Conservation (phyloP, 2,329 filamentous ascomycete species). For the Pestalotiopsis sp. region DNA sequence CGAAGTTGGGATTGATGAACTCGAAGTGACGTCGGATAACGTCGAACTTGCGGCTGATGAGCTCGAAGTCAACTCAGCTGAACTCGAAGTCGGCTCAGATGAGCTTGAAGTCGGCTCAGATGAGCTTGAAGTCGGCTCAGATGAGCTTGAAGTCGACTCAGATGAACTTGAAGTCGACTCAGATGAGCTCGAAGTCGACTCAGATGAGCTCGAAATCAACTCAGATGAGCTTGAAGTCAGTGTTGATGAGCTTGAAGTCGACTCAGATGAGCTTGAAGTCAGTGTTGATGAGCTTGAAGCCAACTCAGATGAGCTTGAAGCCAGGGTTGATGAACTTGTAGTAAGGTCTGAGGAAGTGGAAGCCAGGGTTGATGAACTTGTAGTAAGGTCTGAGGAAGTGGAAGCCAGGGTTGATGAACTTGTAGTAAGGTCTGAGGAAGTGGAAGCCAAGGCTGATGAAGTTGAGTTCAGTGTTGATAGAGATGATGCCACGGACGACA, state of each 20-base stretch:
- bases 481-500: background rate
- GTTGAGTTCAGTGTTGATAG: background rate
- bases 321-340: too few species aligned
- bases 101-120: background rate
- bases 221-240: background rate
- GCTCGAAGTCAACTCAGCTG: background rate
- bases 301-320: too few species aligned
- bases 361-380: background rate
- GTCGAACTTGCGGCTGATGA: background rate
- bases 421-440: background rate
- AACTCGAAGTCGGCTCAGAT: background rate
- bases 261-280: background rate
- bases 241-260: background rate
- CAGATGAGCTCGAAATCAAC: too few species aligned
- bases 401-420: background rate
- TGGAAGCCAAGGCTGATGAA: background rate
- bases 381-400: background rate
- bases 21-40: background rate
- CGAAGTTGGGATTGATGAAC: background rate
- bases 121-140: background rate
- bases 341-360: too few species aligned
- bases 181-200: too few species aligned
- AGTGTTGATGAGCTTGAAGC: too few species aligned
- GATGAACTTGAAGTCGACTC: background rate
- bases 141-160: background rate